A percentile compares a stretch with the other conserved stretches of the same genome.
Evolutionary conservation across 495 filamentous ascomycete species (phyloP).

Genomic region (Penicillium macrosclerotiorum): DNA sequence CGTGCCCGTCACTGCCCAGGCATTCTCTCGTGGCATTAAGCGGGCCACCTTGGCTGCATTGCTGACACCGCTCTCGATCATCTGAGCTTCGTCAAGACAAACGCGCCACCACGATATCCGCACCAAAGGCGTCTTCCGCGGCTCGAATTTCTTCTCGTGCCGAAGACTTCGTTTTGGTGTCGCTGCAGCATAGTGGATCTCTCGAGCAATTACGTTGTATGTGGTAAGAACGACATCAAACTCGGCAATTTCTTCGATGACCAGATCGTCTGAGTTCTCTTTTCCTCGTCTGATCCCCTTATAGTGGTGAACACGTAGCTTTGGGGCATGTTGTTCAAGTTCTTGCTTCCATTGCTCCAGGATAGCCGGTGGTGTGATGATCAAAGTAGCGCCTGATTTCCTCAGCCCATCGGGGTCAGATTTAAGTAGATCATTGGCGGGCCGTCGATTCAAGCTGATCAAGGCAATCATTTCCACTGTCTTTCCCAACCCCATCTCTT

Average conservation of each 20-base stretch:
- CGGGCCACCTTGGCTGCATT: conserved; percentile 78
- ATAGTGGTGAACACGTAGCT: conserved; percentile 53
- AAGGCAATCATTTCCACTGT: conserved; percentile 85
- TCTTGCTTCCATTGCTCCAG: conserved; percentile 87
- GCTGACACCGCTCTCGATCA: conserved; percentile 85
- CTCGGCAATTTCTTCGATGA: conserved; percentile 47
- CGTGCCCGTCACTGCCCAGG: conserved; percentile 93
- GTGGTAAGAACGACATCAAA: conserved; percentile 86
- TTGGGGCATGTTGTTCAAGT: conserved; percentile 64
- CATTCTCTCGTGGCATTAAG: conserved; percentile 76
- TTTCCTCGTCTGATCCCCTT: conserved; percentile 45
- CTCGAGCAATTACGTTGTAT: conserved; percentile 71
- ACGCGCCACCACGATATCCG: conserved; percentile 88
- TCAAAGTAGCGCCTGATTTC: conserved; percentile 66
- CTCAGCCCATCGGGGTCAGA: conserved; percentile 28
- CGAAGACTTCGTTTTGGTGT: conserved; percentile 65
- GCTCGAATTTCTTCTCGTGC: conserved; percentile 62
- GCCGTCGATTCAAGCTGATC: conserved; percentile 60
- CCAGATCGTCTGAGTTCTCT: conserved; percentile 36
- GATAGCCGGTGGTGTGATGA: conserved; percentile 81
- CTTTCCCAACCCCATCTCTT: conserved; percentile 97
- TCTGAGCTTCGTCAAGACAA: conserved; percentile 93
- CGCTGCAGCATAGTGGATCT: conserved; percentile 72
- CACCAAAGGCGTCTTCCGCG: conserved; percentile 70
- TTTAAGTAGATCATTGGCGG: conserved; percentile 15